phyloP scores from a whole-genome alignment of 2,329 filamentous ascomycete genomes.

The Aspergillus candidus region DNA sequence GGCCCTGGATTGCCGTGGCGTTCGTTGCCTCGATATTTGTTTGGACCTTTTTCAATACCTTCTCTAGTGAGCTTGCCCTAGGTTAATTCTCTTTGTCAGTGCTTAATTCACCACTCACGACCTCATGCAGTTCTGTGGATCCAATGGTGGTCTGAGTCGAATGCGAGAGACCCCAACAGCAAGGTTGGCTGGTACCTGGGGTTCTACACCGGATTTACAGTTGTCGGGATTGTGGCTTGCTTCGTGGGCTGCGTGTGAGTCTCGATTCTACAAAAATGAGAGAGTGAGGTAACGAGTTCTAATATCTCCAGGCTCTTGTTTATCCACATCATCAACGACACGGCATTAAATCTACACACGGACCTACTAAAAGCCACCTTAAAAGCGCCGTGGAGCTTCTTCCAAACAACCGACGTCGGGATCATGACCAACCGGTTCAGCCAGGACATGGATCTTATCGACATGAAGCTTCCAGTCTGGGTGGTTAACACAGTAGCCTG shows the following conservation, averaged over 20 bases:
- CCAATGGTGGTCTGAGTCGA: conserved; percentile 45
- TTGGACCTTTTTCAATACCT: conserved; percentile 3
- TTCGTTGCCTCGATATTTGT: background rate
- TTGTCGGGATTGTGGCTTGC: too few relatives aligned
- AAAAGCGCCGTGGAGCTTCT: conserved; percentile 14
- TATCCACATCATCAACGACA: too few relatives aligned
- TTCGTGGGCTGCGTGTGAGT: too few relatives aligned
- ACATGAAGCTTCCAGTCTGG: conserved; percentile 17
- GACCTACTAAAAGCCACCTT: conserved; percentile 11
- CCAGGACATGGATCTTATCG: conserved; percentile 25
- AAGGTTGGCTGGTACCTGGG: conserved; percentile 34
- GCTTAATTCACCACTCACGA: background rate
- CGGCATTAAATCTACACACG: conserved; percentile 6
- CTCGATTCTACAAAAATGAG: too few relatives aligned
- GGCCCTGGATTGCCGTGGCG: background rate
- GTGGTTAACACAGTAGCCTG: conserved; percentile 1
- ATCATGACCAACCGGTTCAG: conserved; percentile 20
- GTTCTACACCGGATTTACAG: conserved; percentile 22
- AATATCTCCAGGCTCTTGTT: too few relatives aligned
- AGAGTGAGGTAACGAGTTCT: too few relatives aligned
- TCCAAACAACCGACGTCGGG: conserved; percentile 11
- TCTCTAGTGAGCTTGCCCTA: conserved; percentile 3
- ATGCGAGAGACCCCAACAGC: conserved; percentile 33
- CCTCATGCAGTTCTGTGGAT: conserved; percentile 37
- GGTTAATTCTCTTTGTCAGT: background rate